A percentile compares a stretch with the other conserved stretches of the same genome.
phyloP scores from a whole-genome alignment of 768 basidiomycete species.

The Tylopilus cervinicoccineus region DNA sequence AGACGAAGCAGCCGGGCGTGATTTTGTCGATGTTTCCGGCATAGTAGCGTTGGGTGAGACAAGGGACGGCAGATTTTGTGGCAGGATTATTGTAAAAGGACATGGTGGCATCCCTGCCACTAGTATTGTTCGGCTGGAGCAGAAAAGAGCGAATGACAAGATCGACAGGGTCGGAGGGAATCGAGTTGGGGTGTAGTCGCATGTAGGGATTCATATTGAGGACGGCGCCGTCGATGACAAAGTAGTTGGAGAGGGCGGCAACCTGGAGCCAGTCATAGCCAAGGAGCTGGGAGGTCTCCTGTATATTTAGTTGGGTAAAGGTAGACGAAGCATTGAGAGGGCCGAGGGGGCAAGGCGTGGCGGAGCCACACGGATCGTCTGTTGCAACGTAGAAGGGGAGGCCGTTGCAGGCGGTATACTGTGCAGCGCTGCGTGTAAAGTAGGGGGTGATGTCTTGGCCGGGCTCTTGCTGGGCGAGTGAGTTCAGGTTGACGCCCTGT shows the following conservation, averaged over 20 bases:
- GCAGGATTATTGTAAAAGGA: slow-evolving; percentile 72
- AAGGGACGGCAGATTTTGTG: slow-evolving; percentile 67
- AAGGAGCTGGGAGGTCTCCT: slow-evolving; percentile 61
- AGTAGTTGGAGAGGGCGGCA: slow-evolving; percentile 59
- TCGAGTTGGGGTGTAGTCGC: slow-evolving; percentile 58
- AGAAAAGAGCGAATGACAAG: slow-evolving; percentile 75
- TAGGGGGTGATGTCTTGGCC: slow-evolving; percentile 90
- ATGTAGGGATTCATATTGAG: slow-evolving; percentile 92
- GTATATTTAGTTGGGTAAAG: slow-evolving; percentile 56
- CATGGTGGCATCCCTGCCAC: slow-evolving; percentile 88
- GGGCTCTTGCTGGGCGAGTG: slow-evolving; percentile 49
- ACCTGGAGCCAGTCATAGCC: slow-evolving; percentile 95
- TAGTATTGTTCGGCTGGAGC: slow-evolving; percentile 38
- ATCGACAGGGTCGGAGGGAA: slow-evolving; percentile 78
- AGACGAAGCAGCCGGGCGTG: slow-evolving; percentile 92
- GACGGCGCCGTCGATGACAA: slow-evolving; percentile 92
- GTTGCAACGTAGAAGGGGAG: slow-evolving; percentile 64
- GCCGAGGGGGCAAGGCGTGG: slow-evolving; percentile 64
- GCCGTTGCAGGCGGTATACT: slow-evolving; percentile 62
- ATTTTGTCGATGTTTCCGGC: slow-evolving; percentile 97
- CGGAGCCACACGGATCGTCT: slow-evolving; percentile 65
- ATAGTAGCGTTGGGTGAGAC: slow-evolving; percentile 80
- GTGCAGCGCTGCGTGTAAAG: slow-evolving; percentile 67
- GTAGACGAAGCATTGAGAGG: slow-evolving; percentile 54
- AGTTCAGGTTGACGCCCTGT: slow-evolving; percentile 51